Base-by-base conservation (phyloP, 345 rosid genomes). In the Hypericum androsaemum region DNA sequence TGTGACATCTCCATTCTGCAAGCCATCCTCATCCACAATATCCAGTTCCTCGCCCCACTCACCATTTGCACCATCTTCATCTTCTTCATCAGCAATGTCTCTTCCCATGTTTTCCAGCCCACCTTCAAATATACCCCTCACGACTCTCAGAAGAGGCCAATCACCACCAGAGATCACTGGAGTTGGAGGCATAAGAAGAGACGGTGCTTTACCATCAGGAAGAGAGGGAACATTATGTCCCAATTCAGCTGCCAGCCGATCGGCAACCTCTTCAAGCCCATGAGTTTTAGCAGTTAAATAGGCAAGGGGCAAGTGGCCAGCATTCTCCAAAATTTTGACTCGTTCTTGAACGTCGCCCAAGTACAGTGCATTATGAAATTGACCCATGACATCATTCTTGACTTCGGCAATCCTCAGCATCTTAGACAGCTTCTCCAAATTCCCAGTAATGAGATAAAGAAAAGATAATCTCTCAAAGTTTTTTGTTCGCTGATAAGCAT, bases 401-500 rank as follows among this genome's bases (percentile, higher is more conserved):
- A 84, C 95, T 71, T 84, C 96, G 0, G 96, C 96, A 76, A 87
- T 90, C 71, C 77, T 89, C 67, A 89, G 74, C 96, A 89, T 79
- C 70, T 87, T 89, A 38, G 92, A 65, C 56, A 89, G 78, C 69
- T 87, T 89, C 7, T 87, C 98, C 65, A 69, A 37, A 56, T 87
- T 90, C 8, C 98, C 98, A 43, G 94, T 87, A 51, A 87, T 64
- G 50, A 90, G 92, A 75, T 90, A 90, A 2, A 90, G 87, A 57
- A 90, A 90, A 16, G 98, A 90, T 8, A 90, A 52, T 71, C 96
- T 90, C 81, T 90, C 98, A 66, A 90, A 82, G 62, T 90, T 90
- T 73, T 90, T 90, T 35, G 98, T 87, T 80, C 81, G 74, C 81
- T 90, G 96, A 65, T 90, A 90, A n/a, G 98, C 95, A 71, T 87